phyloP scores from a whole-genome alignment of 352 stramenopile species.

The Globisporangium lucens region DNA sequence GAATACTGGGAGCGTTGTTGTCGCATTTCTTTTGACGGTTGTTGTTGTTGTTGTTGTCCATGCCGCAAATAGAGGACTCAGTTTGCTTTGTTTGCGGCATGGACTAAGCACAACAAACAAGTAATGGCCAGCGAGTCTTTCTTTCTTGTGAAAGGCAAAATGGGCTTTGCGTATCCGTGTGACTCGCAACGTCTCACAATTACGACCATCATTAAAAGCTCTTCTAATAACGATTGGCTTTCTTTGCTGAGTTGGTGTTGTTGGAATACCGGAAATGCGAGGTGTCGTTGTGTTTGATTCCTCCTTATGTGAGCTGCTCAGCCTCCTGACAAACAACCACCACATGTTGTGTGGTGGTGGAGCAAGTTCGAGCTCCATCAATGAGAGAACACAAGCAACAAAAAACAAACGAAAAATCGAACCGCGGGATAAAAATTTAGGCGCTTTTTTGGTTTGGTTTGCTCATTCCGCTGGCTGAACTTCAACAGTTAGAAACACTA shows the following conservation, averaged over 20 bases:
- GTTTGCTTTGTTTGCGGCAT: background rate
- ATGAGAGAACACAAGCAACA: too few relatives aligned
- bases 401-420: too few relatives aligned
- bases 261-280: too few relatives aligned
- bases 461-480: background rate
- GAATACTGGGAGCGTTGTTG: background rate
- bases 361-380: too few relatives aligned
- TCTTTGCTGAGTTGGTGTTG: background rate
- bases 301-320: too few relatives aligned
- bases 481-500: background rate
- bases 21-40: background rate
- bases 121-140: background rate
- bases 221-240: background rate
- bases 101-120: background rate
- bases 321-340: too few relatives aligned
- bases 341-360: too few relatives aligned
- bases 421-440: background rate
- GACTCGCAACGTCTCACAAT: background rate
- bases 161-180: background rate
- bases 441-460: background rate
- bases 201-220: background rate
- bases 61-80: background rate
- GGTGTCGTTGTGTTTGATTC: too few relatives aligned
- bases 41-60: background rate
- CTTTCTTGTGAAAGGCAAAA: background rate